Conservation (phyloP, 192 early-diverging fungal species). For the Dimargaris verticillata region DNA sequence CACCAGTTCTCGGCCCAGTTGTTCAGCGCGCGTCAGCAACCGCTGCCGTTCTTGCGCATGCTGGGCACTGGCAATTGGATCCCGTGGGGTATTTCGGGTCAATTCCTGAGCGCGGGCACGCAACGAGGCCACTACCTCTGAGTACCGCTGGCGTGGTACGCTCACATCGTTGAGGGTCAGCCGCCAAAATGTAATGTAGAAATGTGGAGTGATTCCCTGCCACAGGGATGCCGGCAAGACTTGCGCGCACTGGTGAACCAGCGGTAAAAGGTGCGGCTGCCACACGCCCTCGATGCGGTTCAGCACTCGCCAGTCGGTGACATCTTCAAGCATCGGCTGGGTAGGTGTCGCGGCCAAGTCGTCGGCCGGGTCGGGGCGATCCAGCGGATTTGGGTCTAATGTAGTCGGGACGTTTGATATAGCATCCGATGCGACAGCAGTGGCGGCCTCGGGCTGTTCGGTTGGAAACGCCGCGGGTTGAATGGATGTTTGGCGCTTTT, state of each 20-base stretch:
- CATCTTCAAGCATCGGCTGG: background rate
- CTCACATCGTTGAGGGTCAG: constrained; percentile 56
- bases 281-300: background rate
- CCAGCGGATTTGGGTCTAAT: background rate
- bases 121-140: constrained; percentile 24
- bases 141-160: constrained; percentile 44
- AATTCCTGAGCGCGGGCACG: background rate
- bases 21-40: constrained; percentile 10
- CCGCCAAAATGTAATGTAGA: constrained; percentile 70
- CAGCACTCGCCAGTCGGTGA: background rate
- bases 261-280: constrained; percentile 9
- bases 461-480: background rate
- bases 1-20: constrained; percentile 19
- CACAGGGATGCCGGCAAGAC: background rate
- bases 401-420: too few relatives aligned
- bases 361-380: background rate
- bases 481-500: background rate
- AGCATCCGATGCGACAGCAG: background rate
- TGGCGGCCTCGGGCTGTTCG: background rate
- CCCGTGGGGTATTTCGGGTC: background rate
- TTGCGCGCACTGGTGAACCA: background rate
- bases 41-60: constrained; percentile 8
- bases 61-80: background rate
- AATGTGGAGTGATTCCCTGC: constrained; percentile 33
- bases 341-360: background rate